Evolutionary conservation across 2,329 filamentous ascomycete genomes (phyloP).

Genomic region (Fusarium compactum): DNA sequence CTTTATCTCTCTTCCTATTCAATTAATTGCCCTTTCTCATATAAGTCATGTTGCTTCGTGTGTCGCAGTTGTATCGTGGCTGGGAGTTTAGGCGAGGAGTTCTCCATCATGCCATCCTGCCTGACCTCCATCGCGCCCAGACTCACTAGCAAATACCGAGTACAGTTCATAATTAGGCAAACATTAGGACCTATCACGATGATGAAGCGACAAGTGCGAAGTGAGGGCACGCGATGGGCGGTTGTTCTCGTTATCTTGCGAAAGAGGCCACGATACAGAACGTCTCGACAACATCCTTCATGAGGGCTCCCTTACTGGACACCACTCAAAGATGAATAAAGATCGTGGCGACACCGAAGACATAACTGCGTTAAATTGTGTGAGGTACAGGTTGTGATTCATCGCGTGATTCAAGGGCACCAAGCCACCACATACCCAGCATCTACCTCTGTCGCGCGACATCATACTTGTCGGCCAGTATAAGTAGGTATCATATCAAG

Average conservation of each 20-base stretch:
- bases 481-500: accelerated
- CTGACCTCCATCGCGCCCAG: not conserved
- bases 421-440: not conserved
- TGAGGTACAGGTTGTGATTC: not conserved
- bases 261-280: not conserved
- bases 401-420: accelerated
- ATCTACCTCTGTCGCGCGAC: not conserved
- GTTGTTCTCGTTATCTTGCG: not conserved
- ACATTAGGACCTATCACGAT: not conserved
- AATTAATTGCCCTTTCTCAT: not conserved
- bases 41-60: accelerated
- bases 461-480: not conserved
- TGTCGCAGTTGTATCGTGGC: too few species aligned
- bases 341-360: not conserved
- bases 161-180: too few species aligned
- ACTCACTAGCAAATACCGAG: too few species aligned
- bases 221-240: not conserved
- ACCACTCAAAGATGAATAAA: not conserved
- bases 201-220: not conserved
- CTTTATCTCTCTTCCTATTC: not conserved
- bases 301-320: accelerated
- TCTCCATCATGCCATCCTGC: not conserved
- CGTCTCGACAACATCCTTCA: not conserved
- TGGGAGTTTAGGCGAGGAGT: accelerated
- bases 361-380: not conserved